Base-by-base conservation (phyloP, 2,329 filamentous ascomycete species). In the Xenoacremonium recifei region DNA sequence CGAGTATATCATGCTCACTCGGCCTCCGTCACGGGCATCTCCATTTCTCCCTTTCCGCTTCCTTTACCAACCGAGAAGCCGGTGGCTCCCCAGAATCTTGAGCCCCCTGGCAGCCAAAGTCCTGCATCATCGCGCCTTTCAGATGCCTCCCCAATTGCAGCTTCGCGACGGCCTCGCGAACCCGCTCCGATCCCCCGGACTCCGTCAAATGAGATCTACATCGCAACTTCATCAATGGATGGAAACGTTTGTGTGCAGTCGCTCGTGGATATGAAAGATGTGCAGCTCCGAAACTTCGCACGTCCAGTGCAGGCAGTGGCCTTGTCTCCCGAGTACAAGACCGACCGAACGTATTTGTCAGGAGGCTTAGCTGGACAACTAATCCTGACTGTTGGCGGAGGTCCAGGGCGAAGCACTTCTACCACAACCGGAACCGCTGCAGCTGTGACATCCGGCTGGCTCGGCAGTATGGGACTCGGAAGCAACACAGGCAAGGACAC, bases 171-270 rank as follows among this genome's bases (percentile, higher is more conserved):
- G 41, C 66, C 69, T 5, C 76, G 66, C 12, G 76, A 85, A 48
- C 65, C 70, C 1, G 64, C 71, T 1, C 69, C 75, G 1, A 72
- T 96, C 3, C 82, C 87, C 1, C 82, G 84, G 45, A 89, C 77
- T 0, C 87, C 89, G 0, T 91, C 89, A 2, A 97, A 96, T 57
- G 85, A 91, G 40, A 95, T 99, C 30, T 88, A 93, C 63, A 87
- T 99, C 52, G 92, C 87, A 2, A 95, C 92, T 1, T 89, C 93
- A 1, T 97, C 93, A 0, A 88, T 95, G 60, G 93, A 99, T 64
- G 95, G 93, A 15, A 92, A 96, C 60, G 89, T 99, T 12, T 97
- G 93, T 57, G 81, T 99, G 1, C 85, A 90, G 44, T 95, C 89
- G 1, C 70, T 99, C 16, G 70, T 93, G 16, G 92, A 99, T 58